Conservation (phyloP, 495 filamentous ascomycete species). For the Xanthoparmelia taractica region DNA sequence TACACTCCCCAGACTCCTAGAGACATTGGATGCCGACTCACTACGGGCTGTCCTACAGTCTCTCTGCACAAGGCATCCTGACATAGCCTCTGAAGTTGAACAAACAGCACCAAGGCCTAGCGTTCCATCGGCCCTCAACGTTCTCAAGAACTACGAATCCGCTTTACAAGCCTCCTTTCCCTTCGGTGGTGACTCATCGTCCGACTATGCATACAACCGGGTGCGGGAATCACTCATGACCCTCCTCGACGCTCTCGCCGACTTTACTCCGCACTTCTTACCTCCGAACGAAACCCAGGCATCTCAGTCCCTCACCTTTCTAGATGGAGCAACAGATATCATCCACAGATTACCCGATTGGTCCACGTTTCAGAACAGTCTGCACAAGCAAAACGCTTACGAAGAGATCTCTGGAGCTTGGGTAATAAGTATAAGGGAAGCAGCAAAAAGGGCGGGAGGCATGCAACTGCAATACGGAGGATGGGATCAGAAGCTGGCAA, state of each 20-base stretch:
- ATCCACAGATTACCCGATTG: conserved; percentile 84
- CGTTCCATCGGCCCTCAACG: conserved; percentile 67
- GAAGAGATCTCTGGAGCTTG: conserved; percentile 92
- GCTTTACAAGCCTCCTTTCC: conserved; percentile 75
- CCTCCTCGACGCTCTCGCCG: conserved; percentile 79
- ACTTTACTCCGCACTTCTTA: conserved; percentile 92
- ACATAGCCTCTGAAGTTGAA: conserved; percentile 73
- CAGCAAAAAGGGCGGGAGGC: conserved; percentile 82
- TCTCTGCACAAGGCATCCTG: conserved; percentile 82
- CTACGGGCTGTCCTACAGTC: conserved; percentile 73
- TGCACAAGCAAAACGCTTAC: conserved; percentile 89
- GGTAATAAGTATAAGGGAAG: conserved; percentile 85
- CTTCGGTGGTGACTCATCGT: conserved; percentile 69
- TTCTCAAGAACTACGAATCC: conserved; percentile 73
- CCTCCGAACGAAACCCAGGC: conserved; percentile 82
- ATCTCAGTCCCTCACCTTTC: conserved; percentile 68
- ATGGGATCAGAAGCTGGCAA: conserved; percentile 83
- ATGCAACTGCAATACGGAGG: conserved; percentile 84
- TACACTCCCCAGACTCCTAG: conserved; percentile 71
- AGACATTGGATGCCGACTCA: conserved; percentile 79
- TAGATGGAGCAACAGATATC: conserved; percentile 82
- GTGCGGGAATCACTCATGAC: conserved; percentile 72
- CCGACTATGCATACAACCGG: conserved; percentile 92
- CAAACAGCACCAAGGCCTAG: conserved; percentile 76
- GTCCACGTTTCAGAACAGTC: conserved; percentile 74